These are phyloP conservation scores for Draba incana DNA, from an alignment of 345 rosid genomes.

Conservation along the genomic window DNA sequence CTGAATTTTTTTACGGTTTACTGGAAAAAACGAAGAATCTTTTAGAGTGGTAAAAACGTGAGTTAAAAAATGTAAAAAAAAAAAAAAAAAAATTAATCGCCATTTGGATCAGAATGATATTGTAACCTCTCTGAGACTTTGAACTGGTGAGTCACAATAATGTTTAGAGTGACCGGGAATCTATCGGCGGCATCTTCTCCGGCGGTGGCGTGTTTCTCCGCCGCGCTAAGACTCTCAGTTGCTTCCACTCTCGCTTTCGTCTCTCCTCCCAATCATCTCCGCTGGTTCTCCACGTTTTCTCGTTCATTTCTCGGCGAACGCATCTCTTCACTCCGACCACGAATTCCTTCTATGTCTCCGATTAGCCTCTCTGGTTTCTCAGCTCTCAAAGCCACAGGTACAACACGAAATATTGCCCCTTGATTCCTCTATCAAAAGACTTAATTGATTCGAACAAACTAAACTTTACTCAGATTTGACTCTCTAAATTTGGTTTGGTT, in stretches of 20 bases:
- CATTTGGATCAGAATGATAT: too few relatives aligned
- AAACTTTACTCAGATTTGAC: conserved; percentile 17
- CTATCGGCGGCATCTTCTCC: conserved; percentile 37
- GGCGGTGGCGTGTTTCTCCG: conserved; percentile 22
- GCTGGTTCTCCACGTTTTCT: conserved; percentile 45
- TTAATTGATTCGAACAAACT: background rate
- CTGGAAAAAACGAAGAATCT: too few relatives aligned
- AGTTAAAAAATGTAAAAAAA: too few relatives aligned
- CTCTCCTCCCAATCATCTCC: conserved; percentile 38
- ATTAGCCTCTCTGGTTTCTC: conserved; percentile 30
- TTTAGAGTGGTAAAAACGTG: too few relatives aligned
- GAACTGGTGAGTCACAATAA: conserved; percentile 22
- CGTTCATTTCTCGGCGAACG: conserved; percentile 38
- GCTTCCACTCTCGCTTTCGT: conserved; percentile 45
- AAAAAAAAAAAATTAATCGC: too few relatives aligned
- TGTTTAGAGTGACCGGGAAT: conserved; percentile 38
- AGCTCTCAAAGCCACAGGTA: conserved; percentile 42
- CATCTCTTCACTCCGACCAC: conserved; percentile 32
- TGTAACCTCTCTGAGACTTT: background rate
- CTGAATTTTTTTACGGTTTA: too few relatives aligned
- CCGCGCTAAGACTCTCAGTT: conserved; percentile 47
- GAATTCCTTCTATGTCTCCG: conserved; percentile 22
- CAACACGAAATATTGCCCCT: background rate
- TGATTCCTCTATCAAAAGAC: conserved; percentile 8
- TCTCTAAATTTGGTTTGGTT: background rate